A percentile compares a stretch with the other conserved stretches of the same genome.
phyloP scores from a whole-genome alignment of 208 protist genomes.

The Herpetomonas tarakana region DNA sequence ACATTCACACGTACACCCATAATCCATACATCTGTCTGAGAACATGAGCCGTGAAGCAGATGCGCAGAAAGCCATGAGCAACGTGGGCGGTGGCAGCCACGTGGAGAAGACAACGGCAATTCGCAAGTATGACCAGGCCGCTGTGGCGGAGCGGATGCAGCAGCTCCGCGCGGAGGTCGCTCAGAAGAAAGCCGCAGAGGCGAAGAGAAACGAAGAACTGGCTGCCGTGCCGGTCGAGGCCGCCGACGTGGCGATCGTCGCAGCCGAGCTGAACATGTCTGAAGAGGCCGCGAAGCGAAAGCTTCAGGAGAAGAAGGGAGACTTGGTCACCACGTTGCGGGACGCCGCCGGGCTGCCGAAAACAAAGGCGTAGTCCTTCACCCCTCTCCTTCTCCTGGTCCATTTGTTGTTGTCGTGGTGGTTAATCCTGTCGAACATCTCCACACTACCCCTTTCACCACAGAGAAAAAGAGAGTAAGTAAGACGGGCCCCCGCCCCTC shows the following conservation, averaged over 20 bases:
- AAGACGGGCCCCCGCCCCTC: too few relatives aligned
- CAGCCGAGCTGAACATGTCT: slow-evolving; percentile 32
- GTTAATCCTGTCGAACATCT: too few relatives aligned
- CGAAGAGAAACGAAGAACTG: slow-evolving; percentile 46
- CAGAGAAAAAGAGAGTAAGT: slow-evolving; percentile 7
- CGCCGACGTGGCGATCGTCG: slow-evolving; percentile 50
- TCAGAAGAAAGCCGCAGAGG: slow-evolving; percentile 57
- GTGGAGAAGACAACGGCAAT: slow-evolving; percentile 66
- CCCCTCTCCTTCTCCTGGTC: not conserved
- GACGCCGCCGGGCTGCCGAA: slow-evolving; percentile 66
- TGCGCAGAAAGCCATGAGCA: slow-evolving; percentile 78
- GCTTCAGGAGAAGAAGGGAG: slow-evolving; percentile 61
- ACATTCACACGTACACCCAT: too few relatives aligned
- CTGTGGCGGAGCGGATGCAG: slow-evolving; percentile 62
- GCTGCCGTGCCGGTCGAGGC: slow-evolving; percentile 32
- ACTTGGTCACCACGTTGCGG: slow-evolving; percentile 51
- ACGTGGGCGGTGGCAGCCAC: slow-evolving; percentile 40
- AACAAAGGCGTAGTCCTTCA: slow-evolving; percentile 22
- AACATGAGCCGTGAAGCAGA: slow-evolving; percentile 65
- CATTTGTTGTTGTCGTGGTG: too few relatives aligned
- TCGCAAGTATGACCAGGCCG: slow-evolving; percentile 69
- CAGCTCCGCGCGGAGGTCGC: slow-evolving; percentile 61
- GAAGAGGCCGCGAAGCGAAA: slow-evolving; percentile 26
- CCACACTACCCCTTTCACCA: too few relatives aligned
- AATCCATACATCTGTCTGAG: too few relatives aligned